Percentiles rank a stretch among this genome's conserved stretches.
These are phyloP conservation scores for Medicago ruthenica DNA, from an alignment of 306 rosid genomes.

Conservation along the genomic window DNA sequence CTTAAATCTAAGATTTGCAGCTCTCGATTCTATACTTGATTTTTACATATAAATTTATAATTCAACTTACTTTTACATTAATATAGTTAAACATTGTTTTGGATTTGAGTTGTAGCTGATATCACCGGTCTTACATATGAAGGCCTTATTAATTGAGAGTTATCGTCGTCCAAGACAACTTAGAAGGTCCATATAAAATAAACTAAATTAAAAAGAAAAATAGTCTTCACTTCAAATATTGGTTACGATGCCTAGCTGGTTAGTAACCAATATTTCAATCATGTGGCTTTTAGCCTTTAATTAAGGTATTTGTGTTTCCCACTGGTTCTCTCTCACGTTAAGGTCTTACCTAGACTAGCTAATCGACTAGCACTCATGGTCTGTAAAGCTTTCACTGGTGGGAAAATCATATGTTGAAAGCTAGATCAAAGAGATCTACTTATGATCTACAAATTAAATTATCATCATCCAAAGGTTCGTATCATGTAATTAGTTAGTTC, in stretches of 20 bases:
- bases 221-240: not conserved
- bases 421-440: conserved; percentile 13
- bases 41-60: too few relatives aligned
- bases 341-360: too few relatives aligned
- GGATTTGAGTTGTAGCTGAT: too few relatives aligned
- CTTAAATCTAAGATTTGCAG: too few relatives aligned
- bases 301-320: conserved; percentile 32
- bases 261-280: conserved; percentile 14
- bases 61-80: too few relatives aligned
- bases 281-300: conserved; percentile 10
- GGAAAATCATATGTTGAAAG: conserved; percentile 23
- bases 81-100: too few relatives aligned
- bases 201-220: not conserved
- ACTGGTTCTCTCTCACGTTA: conserved; percentile 13
- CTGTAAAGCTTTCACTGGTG: conserved; percentile 27
- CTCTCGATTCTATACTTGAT: too few relatives aligned
- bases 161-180: too few relatives aligned
- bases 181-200: too few relatives aligned
- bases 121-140: too few relatives aligned
- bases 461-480: conserved; percentile 38
- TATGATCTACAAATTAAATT: conserved; percentile 27
- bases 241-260: conserved; percentile 19
- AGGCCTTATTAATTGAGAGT: too few relatives aligned
- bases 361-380: too few relatives aligned
- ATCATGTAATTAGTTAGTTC: conserved; percentile 55